phyloP scores from a whole-genome alignment of 345 rosid species.

The Dipteronia dyeriana region DNA sequence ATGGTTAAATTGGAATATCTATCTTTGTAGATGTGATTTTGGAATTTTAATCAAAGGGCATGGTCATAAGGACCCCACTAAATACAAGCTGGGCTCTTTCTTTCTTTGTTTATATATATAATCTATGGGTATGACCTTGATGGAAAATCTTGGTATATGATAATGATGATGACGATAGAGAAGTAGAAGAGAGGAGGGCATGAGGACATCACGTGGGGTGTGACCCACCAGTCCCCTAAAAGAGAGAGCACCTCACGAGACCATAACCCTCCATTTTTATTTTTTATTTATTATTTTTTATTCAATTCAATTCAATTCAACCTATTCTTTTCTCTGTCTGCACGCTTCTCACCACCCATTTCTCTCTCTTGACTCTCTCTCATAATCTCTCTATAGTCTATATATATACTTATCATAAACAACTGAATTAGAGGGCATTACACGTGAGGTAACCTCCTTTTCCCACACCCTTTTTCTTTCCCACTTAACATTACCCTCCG shows the following conservation, averaged over 20 bases:
- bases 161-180: slow-evolving; percentile 12
- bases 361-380: too few relatives aligned
- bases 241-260: slow-evolving; percentile 53
- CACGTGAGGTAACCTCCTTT: slow-evolving; percentile 93
- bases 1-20: slow-evolving; percentile 30
- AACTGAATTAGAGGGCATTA: slow-evolving; percentile 52
- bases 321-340: slow-evolving; percentile 52
- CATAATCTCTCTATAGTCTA: too few relatives aligned
- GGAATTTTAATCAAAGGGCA: slow-evolving; percentile 22
- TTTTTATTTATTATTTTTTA: neutral
- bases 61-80: slow-evolving; percentile 20
- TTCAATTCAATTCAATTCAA: slow-evolving; percentile 19
- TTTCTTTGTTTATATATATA: neutral
- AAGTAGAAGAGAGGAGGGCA: slow-evolving; percentile 24
- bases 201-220: slow-evolving; percentile 70
- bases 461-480: slow-evolving; percentile 52
- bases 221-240: slow-evolving; percentile 70
- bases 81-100: slow-evolving; percentile 7
- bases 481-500: slow-evolving; percentile 47
- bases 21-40: slow-evolving; percentile 24
- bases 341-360: slow-evolving; percentile 49
- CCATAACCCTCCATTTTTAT: neutral
- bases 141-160: slow-evolving; percentile 25
- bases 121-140: slow-evolving; percentile 16
- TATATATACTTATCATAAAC: slow-evolving; percentile 17